These are phyloP conservation scores for Phylloboletellus chloephorus DNA, from an alignment of 1,284 basidiomycete species.

Conservation along the genomic window DNA sequence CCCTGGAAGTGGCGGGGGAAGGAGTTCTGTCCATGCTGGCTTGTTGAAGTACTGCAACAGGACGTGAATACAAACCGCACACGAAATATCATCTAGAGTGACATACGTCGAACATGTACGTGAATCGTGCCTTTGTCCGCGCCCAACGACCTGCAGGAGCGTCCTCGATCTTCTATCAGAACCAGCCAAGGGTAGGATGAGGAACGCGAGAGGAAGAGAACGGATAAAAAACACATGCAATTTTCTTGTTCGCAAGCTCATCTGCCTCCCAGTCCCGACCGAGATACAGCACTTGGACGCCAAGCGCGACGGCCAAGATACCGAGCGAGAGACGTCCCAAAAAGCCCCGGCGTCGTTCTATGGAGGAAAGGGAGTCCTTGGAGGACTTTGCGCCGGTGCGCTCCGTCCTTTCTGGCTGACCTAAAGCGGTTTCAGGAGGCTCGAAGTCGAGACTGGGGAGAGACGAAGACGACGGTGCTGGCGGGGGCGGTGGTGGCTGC, in stretches of 20 bases:
- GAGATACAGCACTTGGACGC: slow-evolving; percentile 44
- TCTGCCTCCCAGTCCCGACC: slow-evolving; percentile 59
- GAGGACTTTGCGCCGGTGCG: slow-evolving; percentile 70
- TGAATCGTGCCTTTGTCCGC: slow-evolving; percentile 54
- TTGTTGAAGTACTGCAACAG: slow-evolving; percentile 78
- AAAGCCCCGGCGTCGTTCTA: slow-evolving; percentile 59
- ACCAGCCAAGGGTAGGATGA: slow-evolving; percentile 15
- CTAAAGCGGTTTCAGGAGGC: slow-evolving; percentile 38
- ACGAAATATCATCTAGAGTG: background rate
- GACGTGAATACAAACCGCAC: background rate
- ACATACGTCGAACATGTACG: slow-evolving; percentile 60
- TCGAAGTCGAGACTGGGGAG: slow-evolving; percentile 52
- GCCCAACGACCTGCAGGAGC: slow-evolving; percentile 57
- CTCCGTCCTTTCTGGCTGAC: slow-evolving; percentile 21
- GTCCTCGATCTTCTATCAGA: slow-evolving; percentile 47
- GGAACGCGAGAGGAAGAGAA: slow-evolving; percentile 13
- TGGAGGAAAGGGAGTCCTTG: slow-evolving; percentile 64
- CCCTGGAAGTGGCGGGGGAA: slow-evolving; percentile 83
- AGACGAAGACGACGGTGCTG: slow-evolving; percentile 10
- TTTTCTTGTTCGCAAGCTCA: slow-evolving; percentile 47
- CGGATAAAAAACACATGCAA: slow-evolving; percentile 38
- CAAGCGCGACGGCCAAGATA: slow-evolving; percentile 46
- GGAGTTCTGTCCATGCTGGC: slow-evolving; percentile 86
- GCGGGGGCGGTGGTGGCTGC: slow-evolving; percentile 8
- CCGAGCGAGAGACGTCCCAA: slow-evolving; percentile 53